Conservation (phyloP, 306 rosid species). For the Biancaea sappan region DNA sequence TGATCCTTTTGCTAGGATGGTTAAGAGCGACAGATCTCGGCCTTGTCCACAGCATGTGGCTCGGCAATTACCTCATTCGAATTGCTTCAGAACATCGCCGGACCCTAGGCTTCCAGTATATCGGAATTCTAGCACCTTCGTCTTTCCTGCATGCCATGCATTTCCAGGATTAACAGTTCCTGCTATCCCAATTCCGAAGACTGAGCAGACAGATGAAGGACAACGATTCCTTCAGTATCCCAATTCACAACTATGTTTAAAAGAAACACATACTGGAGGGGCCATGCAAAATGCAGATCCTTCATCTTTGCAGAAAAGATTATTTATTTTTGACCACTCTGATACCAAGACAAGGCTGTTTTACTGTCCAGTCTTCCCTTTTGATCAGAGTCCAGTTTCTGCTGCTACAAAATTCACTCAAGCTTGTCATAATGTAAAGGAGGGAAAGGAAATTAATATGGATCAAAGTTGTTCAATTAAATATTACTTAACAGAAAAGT, state of each 20-base stretch:
- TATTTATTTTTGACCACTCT: slow-evolving; percentile 62
- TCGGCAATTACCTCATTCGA: slow-evolving; percentile 47
- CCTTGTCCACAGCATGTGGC: slow-evolving; percentile 50
- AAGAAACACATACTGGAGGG: slow-evolving; percentile 34
- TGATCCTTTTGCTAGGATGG: slow-evolving; percentile 53
- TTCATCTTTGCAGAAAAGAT: slow-evolving; percentile 45
- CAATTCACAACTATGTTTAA: slow-evolving; percentile 22
- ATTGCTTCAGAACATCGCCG: slow-evolving; percentile 37
- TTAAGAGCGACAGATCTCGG: slow-evolving; percentile 44
- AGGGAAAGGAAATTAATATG: slow-evolving; percentile 28
- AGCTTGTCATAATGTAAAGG: slow-evolving; percentile 27
- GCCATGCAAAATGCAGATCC: slow-evolving; percentile 42
- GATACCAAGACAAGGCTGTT: slow-evolving; percentile 59
- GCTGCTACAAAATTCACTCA: slow-evolving; percentile 18
- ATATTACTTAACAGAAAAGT: slow-evolving; percentile 35
- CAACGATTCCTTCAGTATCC: slow-evolving; percentile 40
- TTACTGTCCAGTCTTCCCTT: slow-evolving; percentile 46
- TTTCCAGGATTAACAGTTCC: slow-evolving; percentile 41
- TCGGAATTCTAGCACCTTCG: slow-evolving; percentile 27
- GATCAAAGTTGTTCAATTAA: slow-evolving; percentile 31
- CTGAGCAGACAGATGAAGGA: slow-evolving; percentile 43
- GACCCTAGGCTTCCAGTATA: slow-evolving; percentile 39
- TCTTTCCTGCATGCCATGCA: slow-evolving; percentile 36
- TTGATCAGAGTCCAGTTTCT: slow-evolving; percentile 40
- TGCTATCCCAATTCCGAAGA: slow-evolving; percentile 32